phyloP scores from a whole-genome alignment of 306 rosid species.

The Chamaecrista fasciculata region DNA sequence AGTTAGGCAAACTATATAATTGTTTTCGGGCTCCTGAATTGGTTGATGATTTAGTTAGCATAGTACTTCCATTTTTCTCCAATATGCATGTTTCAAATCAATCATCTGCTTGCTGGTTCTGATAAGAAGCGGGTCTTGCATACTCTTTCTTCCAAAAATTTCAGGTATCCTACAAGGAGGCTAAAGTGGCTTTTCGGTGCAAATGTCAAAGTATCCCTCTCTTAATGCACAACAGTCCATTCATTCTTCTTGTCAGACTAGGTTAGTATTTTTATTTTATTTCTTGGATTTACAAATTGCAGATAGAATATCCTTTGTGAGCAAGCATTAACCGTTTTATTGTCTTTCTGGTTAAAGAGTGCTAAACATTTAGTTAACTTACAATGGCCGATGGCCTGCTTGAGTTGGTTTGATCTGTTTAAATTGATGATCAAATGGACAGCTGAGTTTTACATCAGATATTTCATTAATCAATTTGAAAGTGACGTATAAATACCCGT shows the following conservation, averaged over 20 bases:
- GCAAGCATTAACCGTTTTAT: background rate
- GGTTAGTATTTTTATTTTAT: conserved; percentile 29
- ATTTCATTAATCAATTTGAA: conserved; percentile 20
- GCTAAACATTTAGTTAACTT: background rate
- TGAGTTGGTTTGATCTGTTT: background rate
- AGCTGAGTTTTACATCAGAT: conserved; percentile 14
- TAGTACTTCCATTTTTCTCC: background rate
- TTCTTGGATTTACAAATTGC: background rate
- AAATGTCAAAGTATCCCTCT: conserved; percentile 60
- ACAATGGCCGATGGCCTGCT: conserved; percentile 9
- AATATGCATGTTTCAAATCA: background rate
- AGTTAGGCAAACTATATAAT: too few species aligned
- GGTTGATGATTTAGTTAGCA: background rate
- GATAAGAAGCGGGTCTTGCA: background rate
- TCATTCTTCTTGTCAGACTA: conserved; percentile 37
- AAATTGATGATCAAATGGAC: conserved; percentile 11
- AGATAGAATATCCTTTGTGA: background rate
- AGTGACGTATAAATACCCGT: conserved; percentile 19
- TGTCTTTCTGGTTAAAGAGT: background rate
- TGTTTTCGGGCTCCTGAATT: background rate
- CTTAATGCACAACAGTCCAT: conserved; percentile 27
- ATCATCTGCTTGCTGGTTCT: background rate
- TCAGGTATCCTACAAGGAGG: conserved; percentile 43
- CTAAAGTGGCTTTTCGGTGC: conserved; percentile 31
- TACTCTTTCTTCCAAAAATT: conserved; percentile 1